phyloP scores from a whole-genome alignment of 1,284 basidiomycete genomes.

The Naganishia liquefaciens region DNA sequence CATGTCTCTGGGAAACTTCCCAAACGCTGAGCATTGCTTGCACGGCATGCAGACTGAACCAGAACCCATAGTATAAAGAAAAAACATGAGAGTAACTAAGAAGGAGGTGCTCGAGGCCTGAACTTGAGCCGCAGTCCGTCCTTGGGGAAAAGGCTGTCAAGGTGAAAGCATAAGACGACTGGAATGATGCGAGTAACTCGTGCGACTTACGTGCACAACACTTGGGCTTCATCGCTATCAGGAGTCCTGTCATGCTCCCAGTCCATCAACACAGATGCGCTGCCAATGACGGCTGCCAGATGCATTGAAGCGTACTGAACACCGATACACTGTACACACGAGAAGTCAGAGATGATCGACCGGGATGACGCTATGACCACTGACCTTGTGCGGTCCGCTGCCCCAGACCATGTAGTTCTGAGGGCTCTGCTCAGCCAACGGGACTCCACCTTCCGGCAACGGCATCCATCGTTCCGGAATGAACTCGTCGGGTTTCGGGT shows the following conservation, averaged over 20 bases:
- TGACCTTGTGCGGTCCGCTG: slow-evolving; percentile 76
- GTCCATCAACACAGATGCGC: slow-evolving; percentile 78
- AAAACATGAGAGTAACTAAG: not conserved
- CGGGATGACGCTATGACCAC: not conserved
- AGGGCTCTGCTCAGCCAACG: slow-evolving; percentile 74
- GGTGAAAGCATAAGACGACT: slow-evolving; percentile 1
- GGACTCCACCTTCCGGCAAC: slow-evolving; percentile 62
- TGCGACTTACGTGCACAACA: slow-evolving; percentile 9
- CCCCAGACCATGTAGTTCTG: slow-evolving; percentile 97
- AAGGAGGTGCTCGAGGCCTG: slow-evolving; percentile 39
- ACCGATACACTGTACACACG: slow-evolving; percentile 69
- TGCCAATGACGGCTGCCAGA: slow-evolving; percentile 80
- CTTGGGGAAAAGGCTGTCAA: slow-evolving; percentile 75
- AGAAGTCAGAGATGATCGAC: slow-evolving; percentile 3
- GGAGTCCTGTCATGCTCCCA: slow-evolving; percentile 86
- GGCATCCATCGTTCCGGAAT: slow-evolving; percentile 92
- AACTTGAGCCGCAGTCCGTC: slow-evolving; percentile 85
- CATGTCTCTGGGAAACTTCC: too few species aligned
- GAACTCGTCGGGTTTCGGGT: slow-evolving; percentile 82
- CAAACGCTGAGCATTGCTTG: too few species aligned
- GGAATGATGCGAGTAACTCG: slow-evolving; percentile 37
- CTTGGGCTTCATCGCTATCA: slow-evolving; percentile 73
- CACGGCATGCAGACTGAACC: too few species aligned
- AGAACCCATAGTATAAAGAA: too few species aligned
- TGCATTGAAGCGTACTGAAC: slow-evolving; percentile 92